Evolutionary conservation across 495 filamentous ascomycete species (phyloP).

Genomic region (Trypethelium eluteriae): DNA sequence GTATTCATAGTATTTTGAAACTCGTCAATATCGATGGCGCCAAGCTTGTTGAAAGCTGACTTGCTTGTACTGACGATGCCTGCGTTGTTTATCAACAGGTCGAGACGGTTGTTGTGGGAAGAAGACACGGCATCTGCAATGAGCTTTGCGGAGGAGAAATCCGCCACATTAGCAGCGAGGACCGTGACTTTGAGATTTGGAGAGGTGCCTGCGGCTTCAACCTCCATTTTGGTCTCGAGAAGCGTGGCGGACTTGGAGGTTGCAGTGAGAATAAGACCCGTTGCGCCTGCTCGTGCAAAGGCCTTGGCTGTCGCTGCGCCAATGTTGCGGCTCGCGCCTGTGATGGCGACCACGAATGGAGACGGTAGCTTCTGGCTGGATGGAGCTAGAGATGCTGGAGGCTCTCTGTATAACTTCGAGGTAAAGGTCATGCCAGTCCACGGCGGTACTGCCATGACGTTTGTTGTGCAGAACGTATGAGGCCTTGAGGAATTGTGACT

Average conservation of each 20-base stretch:
- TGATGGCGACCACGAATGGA: conserved; percentile 39
- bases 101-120: conserved; percentile 20
- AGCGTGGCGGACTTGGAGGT: conserved; percentile 11
- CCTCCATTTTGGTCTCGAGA: conserved; percentile 12
- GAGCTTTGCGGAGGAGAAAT: conserved; percentile 9
- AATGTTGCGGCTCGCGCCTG: conserved; percentile 35
- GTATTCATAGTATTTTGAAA: conserved; percentile 3
- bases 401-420: background rate
- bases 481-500: background rate
- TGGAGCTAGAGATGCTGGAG: conserved; percentile 18
- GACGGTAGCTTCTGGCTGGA: conserved; percentile 18
- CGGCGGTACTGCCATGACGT: background rate
- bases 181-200: conserved; percentile 12
- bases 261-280: conserved; percentile 16
- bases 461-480: background rate
- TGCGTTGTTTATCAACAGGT: conserved; percentile 33
- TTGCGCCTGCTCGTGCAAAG: conserved; percentile 35
- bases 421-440: background rate
- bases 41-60: conserved; percentile 13
- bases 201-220: background rate
- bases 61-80: conserved; percentile 14
- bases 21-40: conserved; percentile 9
- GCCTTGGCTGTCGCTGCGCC: conserved; percentile 34
- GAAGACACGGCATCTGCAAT: conserved; percentile 14
- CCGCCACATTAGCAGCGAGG: conserved; percentile 12